phyloP scores from a whole-genome alignment of 305 asterid species.

The Plantago rigida region DNA sequence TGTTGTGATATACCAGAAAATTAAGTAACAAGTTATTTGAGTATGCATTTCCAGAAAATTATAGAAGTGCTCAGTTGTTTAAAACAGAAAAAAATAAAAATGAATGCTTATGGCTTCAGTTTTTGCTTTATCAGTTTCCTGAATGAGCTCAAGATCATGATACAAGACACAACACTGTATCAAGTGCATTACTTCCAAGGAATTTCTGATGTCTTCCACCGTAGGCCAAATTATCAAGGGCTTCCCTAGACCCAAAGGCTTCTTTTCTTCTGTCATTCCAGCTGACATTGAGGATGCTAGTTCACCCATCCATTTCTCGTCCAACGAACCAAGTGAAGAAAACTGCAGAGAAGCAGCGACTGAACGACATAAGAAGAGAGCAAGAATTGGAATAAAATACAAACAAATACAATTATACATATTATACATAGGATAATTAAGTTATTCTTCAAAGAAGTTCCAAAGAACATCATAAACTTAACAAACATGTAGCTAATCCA shows the following conservation, averaged over 20 bases:
- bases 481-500: slow-evolving; percentile 10
- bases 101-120: too few species aligned
- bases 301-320: slow-evolving; percentile 95
- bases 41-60: too few species aligned
- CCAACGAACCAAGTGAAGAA: slow-evolving; percentile 91
- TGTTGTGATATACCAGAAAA: too few species aligned
- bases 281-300: slow-evolving; percentile 77
- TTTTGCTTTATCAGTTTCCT: too few species aligned
- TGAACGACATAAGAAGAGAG: not conserved
- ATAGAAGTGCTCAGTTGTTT: too few species aligned
- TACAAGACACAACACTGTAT: slow-evolving; percentile 6
- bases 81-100: too few species aligned
- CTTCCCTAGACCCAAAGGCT: slow-evolving; percentile 73
- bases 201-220: slow-evolving; percentile 82
- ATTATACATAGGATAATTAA: not conserved
- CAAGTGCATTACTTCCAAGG: slow-evolving; percentile 59
- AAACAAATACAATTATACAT: not conserved
- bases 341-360: slow-evolving; percentile 46
- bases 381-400: not conserved
- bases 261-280: slow-evolving; percentile 65
- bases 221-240: slow-evolving; percentile 83
- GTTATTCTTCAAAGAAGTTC: not conserved
- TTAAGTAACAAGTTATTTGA: too few species aligned
- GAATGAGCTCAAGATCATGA: too few species aligned
- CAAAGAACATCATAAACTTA: not conserved